Evolutionary conservation across 1,139 yeast species (phyloP).

Genomic region (Fermentozyma sake): DNA sequence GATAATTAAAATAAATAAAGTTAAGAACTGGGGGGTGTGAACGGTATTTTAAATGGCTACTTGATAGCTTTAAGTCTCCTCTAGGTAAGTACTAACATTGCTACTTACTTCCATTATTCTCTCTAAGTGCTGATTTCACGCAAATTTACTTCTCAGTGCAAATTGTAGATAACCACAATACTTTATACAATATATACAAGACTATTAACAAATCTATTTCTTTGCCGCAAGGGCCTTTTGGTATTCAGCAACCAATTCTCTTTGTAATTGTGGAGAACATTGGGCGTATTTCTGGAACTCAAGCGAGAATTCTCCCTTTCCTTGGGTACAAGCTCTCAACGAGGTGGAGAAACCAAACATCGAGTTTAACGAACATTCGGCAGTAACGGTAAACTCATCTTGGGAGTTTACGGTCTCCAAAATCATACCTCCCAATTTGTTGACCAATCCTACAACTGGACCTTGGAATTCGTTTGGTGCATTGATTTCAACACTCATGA

Average conservation of each 20-base stretch:
- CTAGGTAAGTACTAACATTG: too few species aligned
- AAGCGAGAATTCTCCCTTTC: conserved; percentile 95
- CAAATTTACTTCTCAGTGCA: too few species aligned
- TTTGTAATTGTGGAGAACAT: conserved; percentile 86
- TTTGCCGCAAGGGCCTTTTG: conserved; percentile 31
- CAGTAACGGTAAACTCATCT: conserved; percentile 89
- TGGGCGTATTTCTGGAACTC: conserved; percentile 93
- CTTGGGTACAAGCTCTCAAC: conserved; percentile 95
- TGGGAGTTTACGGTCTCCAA: conserved; percentile 90
- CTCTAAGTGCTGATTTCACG: too few species aligned
- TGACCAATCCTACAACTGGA: conserved; percentile 81
- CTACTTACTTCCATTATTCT: too few species aligned
- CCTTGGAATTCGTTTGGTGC: conserved; percentile 98
- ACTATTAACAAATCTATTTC: too few species aligned
- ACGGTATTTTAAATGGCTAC: too few species aligned
- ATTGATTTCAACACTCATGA: conserved; percentile 87
- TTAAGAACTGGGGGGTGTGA: too few species aligned
- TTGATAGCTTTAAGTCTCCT: too few species aligned
- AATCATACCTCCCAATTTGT: conserved; percentile 89
- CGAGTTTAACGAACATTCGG: conserved; percentile 91
- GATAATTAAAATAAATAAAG: too few species aligned
- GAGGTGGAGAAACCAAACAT: conserved; percentile 97
- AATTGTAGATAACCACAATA: conserved; percentile 8
- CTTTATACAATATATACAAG: conserved; percentile 2
- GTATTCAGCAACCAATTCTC: conserved; percentile 81